These are phyloP conservation scores for Amanita rubescens DNA, from an alignment of 768 basidiomycete genomes.

Conservation along the genomic window DNA sequence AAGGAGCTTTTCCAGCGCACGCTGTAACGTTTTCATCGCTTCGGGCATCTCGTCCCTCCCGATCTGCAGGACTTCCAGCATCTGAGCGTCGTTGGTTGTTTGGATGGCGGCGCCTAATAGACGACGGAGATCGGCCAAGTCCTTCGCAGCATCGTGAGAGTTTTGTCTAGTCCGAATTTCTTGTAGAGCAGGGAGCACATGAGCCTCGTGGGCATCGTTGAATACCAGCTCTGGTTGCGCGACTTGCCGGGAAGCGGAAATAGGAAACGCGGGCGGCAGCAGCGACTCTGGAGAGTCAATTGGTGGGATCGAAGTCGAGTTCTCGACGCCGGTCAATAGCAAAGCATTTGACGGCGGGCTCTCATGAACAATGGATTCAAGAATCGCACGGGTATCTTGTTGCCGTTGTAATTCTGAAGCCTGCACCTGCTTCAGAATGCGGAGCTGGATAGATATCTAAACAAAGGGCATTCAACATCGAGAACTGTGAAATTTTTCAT, in stretches of 20 bases:
- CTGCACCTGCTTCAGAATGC: constrained; percentile 44
- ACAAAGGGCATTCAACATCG: constrained; percentile 28
- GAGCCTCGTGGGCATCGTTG: constrained; percentile 2
- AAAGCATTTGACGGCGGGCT: constrained; percentile 7
- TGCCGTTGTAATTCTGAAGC: constrained; percentile 24
- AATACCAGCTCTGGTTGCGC: constrained; percentile 6
- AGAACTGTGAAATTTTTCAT: not conserved
- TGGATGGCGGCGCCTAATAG: constrained; percentile 53
- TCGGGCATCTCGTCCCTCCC: constrained; percentile 68
- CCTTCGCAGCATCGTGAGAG: constrained; percentile 38
- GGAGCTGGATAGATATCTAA: constrained; percentile 29
- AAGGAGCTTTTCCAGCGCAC: constrained; percentile 39
- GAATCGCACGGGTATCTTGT: constrained; percentile 27
- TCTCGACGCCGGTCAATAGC: constrained; percentile 8
- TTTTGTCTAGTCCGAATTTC: constrained; percentile 24
- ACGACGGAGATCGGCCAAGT: constrained; percentile 47
- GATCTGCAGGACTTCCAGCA: constrained; percentile 57
- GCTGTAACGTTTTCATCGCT: constrained; percentile 72
- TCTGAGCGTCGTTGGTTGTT: constrained; percentile 52
- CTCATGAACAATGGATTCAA: constrained; percentile 20
- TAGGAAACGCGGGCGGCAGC: not conserved
- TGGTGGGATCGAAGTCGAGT: not conserved
- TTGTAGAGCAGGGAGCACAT: constrained; percentile 17
- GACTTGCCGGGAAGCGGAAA: constrained; percentile 5
- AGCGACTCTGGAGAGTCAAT: not conserved